These are phyloP conservation scores for Solanum sparsipilum DNA, from an alignment of 257 asterid genomes.

Conservation along the genomic window DNA sequence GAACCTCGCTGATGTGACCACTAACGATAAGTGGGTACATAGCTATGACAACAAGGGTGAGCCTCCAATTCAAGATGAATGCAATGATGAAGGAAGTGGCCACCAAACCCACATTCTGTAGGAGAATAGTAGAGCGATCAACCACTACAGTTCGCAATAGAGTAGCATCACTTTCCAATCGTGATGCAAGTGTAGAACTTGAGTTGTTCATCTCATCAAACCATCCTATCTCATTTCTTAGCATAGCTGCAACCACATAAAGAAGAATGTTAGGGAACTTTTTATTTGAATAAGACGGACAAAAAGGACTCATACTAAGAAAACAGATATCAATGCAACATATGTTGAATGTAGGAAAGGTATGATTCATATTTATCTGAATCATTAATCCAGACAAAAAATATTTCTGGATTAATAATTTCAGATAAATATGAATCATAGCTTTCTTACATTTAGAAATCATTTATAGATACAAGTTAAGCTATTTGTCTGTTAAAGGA, in stretches of 20 bases:
- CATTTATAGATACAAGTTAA: background rate
- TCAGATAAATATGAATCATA: background rate
- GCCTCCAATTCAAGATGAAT: slow-evolving; percentile 96
- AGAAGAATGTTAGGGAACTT: background rate
- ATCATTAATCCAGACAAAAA: background rate
- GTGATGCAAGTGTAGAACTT: slow-evolving; percentile 84
- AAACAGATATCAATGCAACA: background rate
- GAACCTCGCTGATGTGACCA: slow-evolving; percentile 97
- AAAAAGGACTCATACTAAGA: background rate
- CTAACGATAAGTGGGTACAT: slow-evolving; percentile 76
- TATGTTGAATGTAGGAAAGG: background rate
- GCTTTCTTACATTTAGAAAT: background rate
- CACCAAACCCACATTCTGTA: slow-evolving; percentile 75
- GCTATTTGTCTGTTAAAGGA: background rate
- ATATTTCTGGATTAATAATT: background rate
- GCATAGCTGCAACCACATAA: slow-evolving; percentile 56
- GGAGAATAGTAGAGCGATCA: slow-evolving; percentile 75
- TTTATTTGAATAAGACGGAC: background rate
- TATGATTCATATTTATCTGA: background rate
- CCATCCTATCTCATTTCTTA: slow-evolving; percentile 95
- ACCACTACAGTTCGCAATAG: slow-evolving; percentile 75
- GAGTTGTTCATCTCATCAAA: slow-evolving; percentile 66
- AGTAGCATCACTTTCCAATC: slow-evolving; percentile 77
- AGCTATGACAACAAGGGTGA: slow-evolving; percentile 84
- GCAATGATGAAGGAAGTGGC: slow-evolving; percentile 79